Evolutionary conservation across 2,329 filamentous ascomycete species (phyloP).

Genomic region (Chaetomium olivaceum): DNA sequence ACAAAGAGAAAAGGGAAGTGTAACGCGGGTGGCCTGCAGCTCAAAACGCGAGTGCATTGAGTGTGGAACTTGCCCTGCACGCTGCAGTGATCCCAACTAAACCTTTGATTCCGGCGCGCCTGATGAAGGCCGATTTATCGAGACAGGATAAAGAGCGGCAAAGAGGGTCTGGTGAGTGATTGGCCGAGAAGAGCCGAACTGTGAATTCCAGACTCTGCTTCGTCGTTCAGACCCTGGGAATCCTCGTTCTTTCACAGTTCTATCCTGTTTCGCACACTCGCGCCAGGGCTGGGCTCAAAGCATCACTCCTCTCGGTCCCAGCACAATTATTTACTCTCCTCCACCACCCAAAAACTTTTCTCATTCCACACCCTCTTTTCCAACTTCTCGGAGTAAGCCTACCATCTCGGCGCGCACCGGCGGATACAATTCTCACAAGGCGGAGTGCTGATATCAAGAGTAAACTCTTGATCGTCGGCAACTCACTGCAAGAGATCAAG

Average conservation of each 20-base stretch:
- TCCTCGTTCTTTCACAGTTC: constrained; percentile 5
- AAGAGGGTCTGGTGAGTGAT: background rate
- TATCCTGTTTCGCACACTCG: background rate
- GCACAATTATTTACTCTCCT: background rate
- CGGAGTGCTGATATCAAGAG: constrained; percentile 8
- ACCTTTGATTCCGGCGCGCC: background rate
- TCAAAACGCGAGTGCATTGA: background rate
- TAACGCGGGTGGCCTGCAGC: background rate
- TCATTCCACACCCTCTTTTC: background rate
- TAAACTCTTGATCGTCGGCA: background rate
- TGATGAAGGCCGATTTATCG: background rate
- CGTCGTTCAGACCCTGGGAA: no score
- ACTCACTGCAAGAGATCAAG: constrained; percentile 1
- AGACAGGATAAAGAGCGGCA: background rate
- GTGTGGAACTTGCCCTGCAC: background rate
- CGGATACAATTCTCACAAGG: constrained; percentile 12
- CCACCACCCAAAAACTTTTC: constrained; percentile 1
- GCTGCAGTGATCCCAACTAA: background rate
- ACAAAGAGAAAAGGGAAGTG: background rate
- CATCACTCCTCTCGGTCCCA: background rate
- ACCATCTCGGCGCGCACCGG: background rate
- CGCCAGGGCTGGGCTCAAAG: background rate
- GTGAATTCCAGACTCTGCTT: no score
- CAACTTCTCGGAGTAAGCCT: background rate
- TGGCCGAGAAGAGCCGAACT: background rate